Conservation (phyloP, 495 filamentous ascomycete species). For the Glonium stellatum region DNA sequence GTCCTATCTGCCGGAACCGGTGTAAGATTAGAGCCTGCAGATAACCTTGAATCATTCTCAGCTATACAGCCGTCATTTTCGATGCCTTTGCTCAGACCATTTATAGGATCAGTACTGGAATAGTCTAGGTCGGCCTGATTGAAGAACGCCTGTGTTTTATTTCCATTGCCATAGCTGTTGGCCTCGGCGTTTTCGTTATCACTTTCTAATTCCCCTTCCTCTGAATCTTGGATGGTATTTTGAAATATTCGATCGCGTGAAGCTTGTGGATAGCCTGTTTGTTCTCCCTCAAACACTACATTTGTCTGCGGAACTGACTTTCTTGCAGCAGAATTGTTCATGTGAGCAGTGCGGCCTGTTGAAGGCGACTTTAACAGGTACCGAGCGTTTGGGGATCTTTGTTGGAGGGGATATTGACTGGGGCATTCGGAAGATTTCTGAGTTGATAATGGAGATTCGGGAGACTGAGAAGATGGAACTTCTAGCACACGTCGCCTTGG, state of each 20-base stretch:
- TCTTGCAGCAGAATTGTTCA: not conserved
- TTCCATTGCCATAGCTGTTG: not conserved
- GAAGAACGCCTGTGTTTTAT: not conserved
- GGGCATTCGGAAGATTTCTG: constrained; percentile 7
- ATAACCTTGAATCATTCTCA: not conserved
- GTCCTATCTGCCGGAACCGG: not conserved
- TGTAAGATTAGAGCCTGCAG: not conserved
- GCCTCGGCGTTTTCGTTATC: not conserved
- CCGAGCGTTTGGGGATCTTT: constrained; percentile 24
- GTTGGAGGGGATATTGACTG: constrained; percentile 29
- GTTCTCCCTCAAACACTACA: not conserved
- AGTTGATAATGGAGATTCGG: constrained; percentile 34
- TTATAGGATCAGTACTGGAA: not conserved
- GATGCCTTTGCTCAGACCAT: not conserved
- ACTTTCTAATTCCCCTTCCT: not conserved
- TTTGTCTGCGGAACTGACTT: not conserved
- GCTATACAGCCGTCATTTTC: not conserved
- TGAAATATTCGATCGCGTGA: not conserved
- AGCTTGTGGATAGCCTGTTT: not conserved
- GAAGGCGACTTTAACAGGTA: not conserved
- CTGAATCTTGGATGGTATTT: not conserved
- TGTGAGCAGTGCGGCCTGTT: not conserved
- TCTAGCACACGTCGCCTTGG: constrained; percentile 25
- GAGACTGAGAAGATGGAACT: constrained; percentile 39
- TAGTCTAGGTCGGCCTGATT: not conserved